A percentile compares a stretch with the other conserved stretches of the same genome.
phyloP scores from a whole-genome alignment of 805 yeast species.

The Barnettozyma californica region DNA sequence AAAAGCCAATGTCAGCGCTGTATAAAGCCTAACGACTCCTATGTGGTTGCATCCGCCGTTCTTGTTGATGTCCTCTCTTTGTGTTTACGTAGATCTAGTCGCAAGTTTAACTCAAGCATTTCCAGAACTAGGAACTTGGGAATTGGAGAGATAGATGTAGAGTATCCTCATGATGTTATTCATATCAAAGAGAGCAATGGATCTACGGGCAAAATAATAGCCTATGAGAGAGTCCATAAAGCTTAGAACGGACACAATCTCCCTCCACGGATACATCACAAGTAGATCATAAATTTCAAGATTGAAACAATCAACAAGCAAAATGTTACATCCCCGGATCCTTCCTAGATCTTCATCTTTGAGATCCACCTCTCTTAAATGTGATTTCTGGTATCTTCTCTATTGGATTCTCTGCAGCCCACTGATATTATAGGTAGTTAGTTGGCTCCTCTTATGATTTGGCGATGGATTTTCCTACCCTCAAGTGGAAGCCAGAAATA shows the following conservation, averaged over 20 bases:
- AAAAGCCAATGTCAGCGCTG: slow-evolving; percentile 28
- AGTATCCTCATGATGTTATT: slow-evolving; percentile 4
- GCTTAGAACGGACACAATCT: slow-evolving; percentile 10
- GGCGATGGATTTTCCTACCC: slow-evolving; percentile 30
- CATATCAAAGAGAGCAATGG: not conserved
- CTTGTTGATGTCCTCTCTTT: slow-evolving; percentile 33
- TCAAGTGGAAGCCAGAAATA: slow-evolving; percentile 24
- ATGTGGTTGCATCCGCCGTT: slow-evolving; percentile 34
- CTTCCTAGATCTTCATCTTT: slow-evolving; percentile 24
- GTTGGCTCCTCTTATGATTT: slow-evolving; percentile 31
- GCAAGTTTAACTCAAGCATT: slow-evolving; percentile 33
- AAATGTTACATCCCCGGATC: slow-evolving; percentile 24
- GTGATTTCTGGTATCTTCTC: slow-evolving; percentile 32
- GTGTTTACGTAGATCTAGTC: slow-evolving; percentile 31
- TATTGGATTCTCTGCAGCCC: slow-evolving; percentile 30
- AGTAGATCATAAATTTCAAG: slow-evolving; percentile 24
- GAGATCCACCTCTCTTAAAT: slow-evolving; percentile 33
- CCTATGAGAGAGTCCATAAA: not conserved
- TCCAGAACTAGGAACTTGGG: slow-evolving; percentile 33
- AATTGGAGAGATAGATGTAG: slow-evolving; percentile 13
- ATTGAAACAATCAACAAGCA: slow-evolving; percentile 26
- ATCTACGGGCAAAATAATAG: not conserved
- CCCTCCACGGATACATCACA: too few species aligned
- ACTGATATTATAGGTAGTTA: too few species aligned
- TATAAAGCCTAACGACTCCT: slow-evolving; percentile 40